Conservation (phyloP, 1,139 yeast species). For the Maudiozyma humilis region DNA sequence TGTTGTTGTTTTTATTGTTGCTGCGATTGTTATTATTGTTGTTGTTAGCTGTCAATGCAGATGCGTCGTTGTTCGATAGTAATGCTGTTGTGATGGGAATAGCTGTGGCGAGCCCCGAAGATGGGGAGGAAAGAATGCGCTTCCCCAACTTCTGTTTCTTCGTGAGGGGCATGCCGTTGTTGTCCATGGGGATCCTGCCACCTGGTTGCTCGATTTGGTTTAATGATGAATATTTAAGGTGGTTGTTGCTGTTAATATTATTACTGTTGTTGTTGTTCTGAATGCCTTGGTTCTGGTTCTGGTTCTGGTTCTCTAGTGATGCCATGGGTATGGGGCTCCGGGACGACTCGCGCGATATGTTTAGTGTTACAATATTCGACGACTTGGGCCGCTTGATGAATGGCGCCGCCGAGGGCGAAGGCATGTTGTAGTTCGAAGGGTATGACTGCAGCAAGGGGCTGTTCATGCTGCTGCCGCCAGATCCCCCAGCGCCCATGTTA, state of each 20-base stretch:
- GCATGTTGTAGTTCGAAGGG: conserved; percentile 9
- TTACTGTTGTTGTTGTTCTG: conserved; percentile 3
- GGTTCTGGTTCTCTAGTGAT: conserved; percentile 4
- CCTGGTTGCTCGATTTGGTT: conserved; percentile 7
- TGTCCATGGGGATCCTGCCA: conserved; percentile 3
- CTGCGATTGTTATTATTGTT: background rate
- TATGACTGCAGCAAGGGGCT: conserved; percentile 11
- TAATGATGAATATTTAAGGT: conserved; percentile 8
- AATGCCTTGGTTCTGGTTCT: conserved; percentile 6
- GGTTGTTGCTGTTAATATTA: background rate
- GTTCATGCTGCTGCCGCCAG: background rate
- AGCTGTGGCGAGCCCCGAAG: conserved; percentile 6
- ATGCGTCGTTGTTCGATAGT: background rate
- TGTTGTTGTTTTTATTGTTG: background rate
- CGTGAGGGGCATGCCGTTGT: conserved; percentile 1
- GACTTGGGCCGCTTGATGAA: conserved; percentile 29
- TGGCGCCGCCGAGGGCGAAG: conserved; percentile 20
- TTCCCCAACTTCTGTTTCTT: conserved; percentile 6
- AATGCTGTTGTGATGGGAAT: conserved; percentile 6
- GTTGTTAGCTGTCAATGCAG: background rate
- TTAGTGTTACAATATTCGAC: conserved; percentile 31
- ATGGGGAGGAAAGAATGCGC: conserved; percentile 6
- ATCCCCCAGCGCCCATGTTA: conserved; percentile 2
- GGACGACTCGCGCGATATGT: conserved; percentile 31
- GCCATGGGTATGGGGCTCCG: conserved; percentile 25